Base-by-base conservation (phyloP, 2,329 filamentous ascomycete genomes). In the Monosporascus sp. region DNA sequence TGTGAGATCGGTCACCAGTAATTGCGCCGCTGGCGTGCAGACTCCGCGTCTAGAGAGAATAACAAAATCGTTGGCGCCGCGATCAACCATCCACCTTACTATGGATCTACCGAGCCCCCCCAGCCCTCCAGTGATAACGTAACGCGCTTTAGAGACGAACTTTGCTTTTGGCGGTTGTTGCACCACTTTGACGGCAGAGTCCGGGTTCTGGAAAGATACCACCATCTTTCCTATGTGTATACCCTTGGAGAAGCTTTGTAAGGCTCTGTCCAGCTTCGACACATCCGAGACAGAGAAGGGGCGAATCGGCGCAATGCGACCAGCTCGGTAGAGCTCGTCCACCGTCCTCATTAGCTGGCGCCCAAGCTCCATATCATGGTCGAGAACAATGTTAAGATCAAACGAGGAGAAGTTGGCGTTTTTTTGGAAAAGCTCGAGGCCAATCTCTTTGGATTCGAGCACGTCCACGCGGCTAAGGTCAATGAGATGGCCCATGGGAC, bases 181-280 rank as follows among this genome's bases (percentile, higher is more conserved):
- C 9, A 39, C 39, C 50, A 54, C 51, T 25, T 22, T 48, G 9
- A 63, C 48, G 0, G 42, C 36, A 4, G 48, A 38, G 2, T 55
- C 20, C 2, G 56, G 46, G 45, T 59, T 36, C 34, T 54, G 45
- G 50, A 52, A 57, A 6, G 51, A 49, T 3, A 60, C 53, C 5
- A 63, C 59, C 1, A 62, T 38, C 51, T 69, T 68, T 22, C 63
- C 63, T 15, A 62, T 52, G 34, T 57, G 55, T 8, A 48, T 55
- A 2, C 56, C 54, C 36, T 59, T 57, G 5, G 59, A 58, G 36
- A 61, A 57, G 2, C 24, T 38, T 0, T 56, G 45, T 5, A 61
- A 42, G 2, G 24, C 47, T 20, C 56, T 50, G 46, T 54, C 55
- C 2, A 59, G 53, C 31, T 52, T 22, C 2, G 57, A 55, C 3